Percentiles rank a stretch among this genome's conserved stretches.
Evolutionary conservation across 306 rosid genomes (phyloP).

Genomic region (Castanospermum australe): DNA sequence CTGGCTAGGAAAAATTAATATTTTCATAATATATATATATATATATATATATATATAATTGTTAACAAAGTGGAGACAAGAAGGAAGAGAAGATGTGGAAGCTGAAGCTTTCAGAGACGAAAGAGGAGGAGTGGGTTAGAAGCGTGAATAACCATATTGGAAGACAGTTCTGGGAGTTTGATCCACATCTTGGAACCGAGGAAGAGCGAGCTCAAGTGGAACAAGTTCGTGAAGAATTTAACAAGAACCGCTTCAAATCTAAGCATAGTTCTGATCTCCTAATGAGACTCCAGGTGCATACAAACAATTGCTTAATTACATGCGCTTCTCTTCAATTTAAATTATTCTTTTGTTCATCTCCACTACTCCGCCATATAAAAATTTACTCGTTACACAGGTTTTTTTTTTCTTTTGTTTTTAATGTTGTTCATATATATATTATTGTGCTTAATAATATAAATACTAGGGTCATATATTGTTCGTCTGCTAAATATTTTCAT

Average conservation of each 20-base stretch:
- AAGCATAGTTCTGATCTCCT: slow-evolving; percentile 71
- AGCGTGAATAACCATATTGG: slow-evolving; percentile 61
- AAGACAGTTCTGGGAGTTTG: slow-evolving; percentile 78
- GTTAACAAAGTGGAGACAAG: background rate
- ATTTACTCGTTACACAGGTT: background rate
- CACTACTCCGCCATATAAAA: background rate
- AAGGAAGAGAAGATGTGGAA: slow-evolving; percentile 54
- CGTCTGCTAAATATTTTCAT: background rate
- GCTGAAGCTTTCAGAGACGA: slow-evolving; percentile 50
- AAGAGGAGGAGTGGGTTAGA: slow-evolving; percentile 29
- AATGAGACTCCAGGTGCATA: slow-evolving; percentile 65
- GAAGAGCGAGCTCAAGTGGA: slow-evolving; percentile 48
- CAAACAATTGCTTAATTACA: background rate
- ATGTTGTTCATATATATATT: background rate
- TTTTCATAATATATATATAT: no score
- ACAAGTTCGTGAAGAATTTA: slow-evolving; percentile 35
- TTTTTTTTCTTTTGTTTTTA: background rate
- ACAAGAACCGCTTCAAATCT: slow-evolving; percentile 43
- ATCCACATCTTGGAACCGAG: slow-evolving; percentile 37
- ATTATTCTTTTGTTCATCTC: background rate
- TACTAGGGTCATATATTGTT: background rate
- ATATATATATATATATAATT: no score
- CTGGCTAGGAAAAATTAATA: no score
- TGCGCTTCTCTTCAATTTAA: background rate
- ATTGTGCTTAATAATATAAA: no score